Evolutionary conservation across 805 yeast genomes (phyloP).

Genomic region (Ogataea wickerhamii): DNA sequence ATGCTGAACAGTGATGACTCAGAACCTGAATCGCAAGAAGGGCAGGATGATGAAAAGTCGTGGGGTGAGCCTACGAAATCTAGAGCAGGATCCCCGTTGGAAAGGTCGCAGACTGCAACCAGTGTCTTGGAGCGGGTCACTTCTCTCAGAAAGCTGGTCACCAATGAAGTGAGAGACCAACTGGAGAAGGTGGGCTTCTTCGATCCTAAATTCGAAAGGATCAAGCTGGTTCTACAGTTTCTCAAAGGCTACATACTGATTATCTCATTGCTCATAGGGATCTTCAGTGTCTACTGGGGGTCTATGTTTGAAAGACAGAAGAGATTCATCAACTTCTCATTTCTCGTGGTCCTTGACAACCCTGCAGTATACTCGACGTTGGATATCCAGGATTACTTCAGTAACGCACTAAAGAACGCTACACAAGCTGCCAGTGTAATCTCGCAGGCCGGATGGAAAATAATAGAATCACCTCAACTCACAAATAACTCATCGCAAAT

Average conservation of each 20-base stretch:
- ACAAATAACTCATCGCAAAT: conserved; percentile 28
- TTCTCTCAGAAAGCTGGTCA: conserved; percentile 16
- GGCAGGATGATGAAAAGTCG: not conserved
- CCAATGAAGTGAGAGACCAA: conserved; percentile 17
- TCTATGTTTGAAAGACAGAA: conserved; percentile 30
- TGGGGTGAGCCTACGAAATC: not conserved
- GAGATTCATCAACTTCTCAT: conserved; percentile 29
- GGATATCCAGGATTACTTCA: conserved; percentile 31
- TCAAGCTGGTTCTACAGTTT: conserved; percentile 14
- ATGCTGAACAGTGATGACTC: conserved; percentile 13
- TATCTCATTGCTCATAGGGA: conserved; percentile 33
- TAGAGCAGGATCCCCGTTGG: not conserved
- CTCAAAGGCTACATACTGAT: conserved; percentile 29
- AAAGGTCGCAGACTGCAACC: not conserved
- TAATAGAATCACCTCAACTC: conserved; percentile 29
- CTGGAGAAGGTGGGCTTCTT: conserved; percentile 25
- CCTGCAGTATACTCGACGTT: conserved; percentile 4
- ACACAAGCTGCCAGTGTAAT: conserved; percentile 16
- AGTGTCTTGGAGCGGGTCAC: conserved; percentile 10
- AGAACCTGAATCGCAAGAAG: conserved; percentile 4
- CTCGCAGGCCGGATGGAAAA: conserved; percentile 17
- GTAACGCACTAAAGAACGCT: conserved; percentile 23
- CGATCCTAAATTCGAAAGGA: conserved; percentile 22
- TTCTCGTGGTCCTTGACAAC: conserved; percentile 32
- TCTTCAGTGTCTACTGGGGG: conserved; percentile 44